A percentile compares a stretch with the other conserved stretches of the same genome.
Conservation (phyloP, 1,284 basidiomycete genomes). For the Sporisorium exsertum region DNA sequence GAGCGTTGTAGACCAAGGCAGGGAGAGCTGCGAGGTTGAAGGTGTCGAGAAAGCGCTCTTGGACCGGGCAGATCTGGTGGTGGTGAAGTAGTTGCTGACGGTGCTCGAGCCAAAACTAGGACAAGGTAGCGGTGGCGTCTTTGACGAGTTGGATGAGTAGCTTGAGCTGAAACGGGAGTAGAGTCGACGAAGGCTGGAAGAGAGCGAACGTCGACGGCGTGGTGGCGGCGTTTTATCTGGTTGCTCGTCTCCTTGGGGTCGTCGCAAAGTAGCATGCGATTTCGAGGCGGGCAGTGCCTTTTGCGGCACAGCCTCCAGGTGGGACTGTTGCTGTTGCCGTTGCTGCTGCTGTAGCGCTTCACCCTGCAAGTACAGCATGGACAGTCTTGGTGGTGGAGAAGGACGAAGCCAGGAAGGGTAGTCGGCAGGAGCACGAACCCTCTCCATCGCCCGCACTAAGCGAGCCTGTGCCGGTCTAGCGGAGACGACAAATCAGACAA, state of each 20-base stretch:
- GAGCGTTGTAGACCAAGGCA: neutral
- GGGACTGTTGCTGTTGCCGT: neutral
- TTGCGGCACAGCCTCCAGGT: conserved; percentile 3
- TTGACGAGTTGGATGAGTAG: neutral
- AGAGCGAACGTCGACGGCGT: conserved; percentile 14
- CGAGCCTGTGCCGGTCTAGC: neutral
- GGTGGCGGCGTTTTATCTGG: neutral
- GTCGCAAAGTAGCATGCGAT: neutral
- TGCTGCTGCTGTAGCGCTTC: neutral
- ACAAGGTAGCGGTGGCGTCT: conserved; percentile 1
- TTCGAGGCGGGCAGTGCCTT: neutral
- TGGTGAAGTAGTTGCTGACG: neutral
- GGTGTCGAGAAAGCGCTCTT: conserved; percentile 17
- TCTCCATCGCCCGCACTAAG: conserved; percentile 10
- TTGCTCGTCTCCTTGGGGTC: neutral
- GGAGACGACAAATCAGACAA: too few species aligned
- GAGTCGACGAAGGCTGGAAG: conserved; percentile 20
- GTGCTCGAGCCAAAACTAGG: neutral
- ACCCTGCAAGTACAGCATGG: neutral
- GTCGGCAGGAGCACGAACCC: conserved; percentile 11
- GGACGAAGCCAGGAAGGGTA: neutral
- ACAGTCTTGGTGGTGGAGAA: conserved; percentile 13
- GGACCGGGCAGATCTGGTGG: neutral
- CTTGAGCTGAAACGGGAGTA: conserved; percentile 9
- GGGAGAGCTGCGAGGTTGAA: conserved; percentile 12